phyloP scores from a whole-genome alignment of 768 basidiomycete genomes.

The Mycena galericulata region DNA sequence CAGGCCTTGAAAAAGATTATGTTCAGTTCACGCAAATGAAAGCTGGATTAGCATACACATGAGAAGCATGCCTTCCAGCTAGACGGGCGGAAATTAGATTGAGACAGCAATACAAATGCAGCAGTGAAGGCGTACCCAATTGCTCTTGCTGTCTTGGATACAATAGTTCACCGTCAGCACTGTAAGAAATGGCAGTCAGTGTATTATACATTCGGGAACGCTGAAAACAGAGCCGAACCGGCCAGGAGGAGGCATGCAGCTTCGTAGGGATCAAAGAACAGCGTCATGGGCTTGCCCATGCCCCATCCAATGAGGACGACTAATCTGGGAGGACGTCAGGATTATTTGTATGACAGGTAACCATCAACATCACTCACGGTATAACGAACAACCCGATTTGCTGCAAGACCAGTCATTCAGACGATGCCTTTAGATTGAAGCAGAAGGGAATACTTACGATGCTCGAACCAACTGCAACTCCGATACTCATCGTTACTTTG shows the following conservation, averaged over 20 bases:
- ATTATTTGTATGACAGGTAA: background rate
- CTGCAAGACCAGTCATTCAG: conserved; percentile 39
- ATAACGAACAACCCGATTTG: conserved; percentile 76
- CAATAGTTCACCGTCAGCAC: conserved; percentile 75
- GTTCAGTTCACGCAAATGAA: background rate
- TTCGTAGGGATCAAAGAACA: conserved; percentile 80
- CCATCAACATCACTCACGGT: conserved; percentile 53
- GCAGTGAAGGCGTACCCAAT: conserved; percentile 50
- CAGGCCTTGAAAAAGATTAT: conserved; percentile 46
- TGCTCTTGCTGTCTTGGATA: conserved; percentile 69
- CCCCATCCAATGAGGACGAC: conserved; percentile 73
- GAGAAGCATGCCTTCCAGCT: conserved; percentile 67
- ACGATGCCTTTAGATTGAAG: background rate
- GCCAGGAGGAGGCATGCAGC: conserved; percentile 57
- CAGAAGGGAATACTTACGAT: conserved; percentile 52
- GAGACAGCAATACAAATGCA: background rate
- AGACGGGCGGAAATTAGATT: background rate
- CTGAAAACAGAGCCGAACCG: conserved; percentile 24
- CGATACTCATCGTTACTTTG: conserved; percentile 75
- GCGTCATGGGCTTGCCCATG: conserved; percentile 67
- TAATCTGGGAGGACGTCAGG: conserved; percentile 48
- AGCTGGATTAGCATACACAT: conserved; percentile 58
- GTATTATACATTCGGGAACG: background rate
- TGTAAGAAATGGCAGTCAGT: conserved; percentile 22
- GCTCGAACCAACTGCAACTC: conserved; percentile 74